Evolutionary conservation across 192 early-diverging fungal species (phyloP), one percentile per base, ranked within the genome.

Genomic region (Linnemannia exigua): DNA sequence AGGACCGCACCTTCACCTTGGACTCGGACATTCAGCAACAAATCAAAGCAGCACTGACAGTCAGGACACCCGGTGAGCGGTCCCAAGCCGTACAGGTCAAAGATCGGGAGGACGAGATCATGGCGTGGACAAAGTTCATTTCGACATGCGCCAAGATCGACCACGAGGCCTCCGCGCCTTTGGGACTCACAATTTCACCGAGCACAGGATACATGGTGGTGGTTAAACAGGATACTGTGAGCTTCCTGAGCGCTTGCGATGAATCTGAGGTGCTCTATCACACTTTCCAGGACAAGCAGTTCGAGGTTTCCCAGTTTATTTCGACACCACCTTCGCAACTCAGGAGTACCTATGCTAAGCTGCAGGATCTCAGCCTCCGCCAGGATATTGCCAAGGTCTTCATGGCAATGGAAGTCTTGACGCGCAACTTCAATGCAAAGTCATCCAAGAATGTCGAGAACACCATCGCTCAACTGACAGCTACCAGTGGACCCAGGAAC

Each of bases 191-290:
- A 1, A 52, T 86, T 50, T 78, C 84, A 22, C 47, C 72, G 25
- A 75, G 79, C 37, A 86, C 84, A 25, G 84, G 84, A 68, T 80
- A 86, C 33, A 77, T 80, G 78, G 48, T 86, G 35, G 37, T 86
- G 4, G 70, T 86, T 31, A 86, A 86, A 54, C 84, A 86, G 38
- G 74, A 80, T 28, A 50, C 84, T 1, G 35, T 86, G 28, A 86
- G 84, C 63, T 86, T 86, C 41, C 28, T 86, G 33, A 79, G 78
- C 12, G 84, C 84, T 9, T 86, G 84, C n/a, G 84, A 86, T 51
- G 84, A 86, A 47, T 86, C 84, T 0, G 84, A 86, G 61, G 79
- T 86, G 15, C 51, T 86, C 5, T 80, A 80, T 31, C 84, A 86
- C 31, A 86, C 84, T 5, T 86, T 86, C 63, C 68, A 76, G 61